These are phyloP conservation scores for Phlyctochytrium arcticum DNA, from an alignment of 192 early-diverging fungal genomes.

Conservation along the genomic window DNA sequence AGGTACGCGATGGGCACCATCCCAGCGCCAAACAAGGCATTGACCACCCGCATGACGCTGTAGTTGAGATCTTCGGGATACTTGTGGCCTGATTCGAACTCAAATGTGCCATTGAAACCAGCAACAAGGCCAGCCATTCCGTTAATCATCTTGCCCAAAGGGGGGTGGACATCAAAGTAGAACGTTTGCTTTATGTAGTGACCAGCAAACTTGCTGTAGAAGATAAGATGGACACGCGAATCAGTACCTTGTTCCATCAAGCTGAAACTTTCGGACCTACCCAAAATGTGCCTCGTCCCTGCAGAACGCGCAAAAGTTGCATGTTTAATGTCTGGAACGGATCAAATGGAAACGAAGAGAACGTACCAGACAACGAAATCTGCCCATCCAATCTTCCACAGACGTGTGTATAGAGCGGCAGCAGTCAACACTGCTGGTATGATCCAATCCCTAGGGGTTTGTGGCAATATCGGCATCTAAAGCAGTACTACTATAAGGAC, in stretches of 20 bases:
- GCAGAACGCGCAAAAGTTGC: too few relatives aligned
- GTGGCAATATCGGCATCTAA: not conserved
- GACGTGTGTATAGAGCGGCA: constrained; percentile 35
- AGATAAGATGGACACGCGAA: not conserved
- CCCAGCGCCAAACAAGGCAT: constrained; percentile 81
- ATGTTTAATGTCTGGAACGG: too few relatives aligned
- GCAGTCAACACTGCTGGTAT: not conserved
- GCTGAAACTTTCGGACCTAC: constrained; percentile 22
- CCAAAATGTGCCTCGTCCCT: constrained; percentile 66
- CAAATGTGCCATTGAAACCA: constrained; percentile 83
- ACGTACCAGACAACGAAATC: constrained; percentile 46
- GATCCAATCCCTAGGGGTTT: not conserved
- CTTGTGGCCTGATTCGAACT: constrained; percentile 70
- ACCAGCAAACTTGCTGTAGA: constrained; percentile 74
- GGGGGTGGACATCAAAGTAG: constrained; percentile 98
- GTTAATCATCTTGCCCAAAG: constrained; percentile 94
- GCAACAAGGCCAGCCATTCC: constrained; percentile 77
- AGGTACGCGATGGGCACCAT: constrained; percentile 88
- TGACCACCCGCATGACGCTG: constrained; percentile 83
- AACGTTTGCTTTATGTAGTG: constrained; percentile 90
- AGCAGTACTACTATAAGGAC: too few relatives aligned
- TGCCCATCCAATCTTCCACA: constrained; percentile 50
- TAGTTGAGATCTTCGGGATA: constrained; percentile 85
- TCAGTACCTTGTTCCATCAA: not conserved
- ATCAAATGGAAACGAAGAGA: too few relatives aligned